phyloP scores from a whole-genome alignment of 179 eudicot genomes.

The Monotropa hypopitys region DNA sequence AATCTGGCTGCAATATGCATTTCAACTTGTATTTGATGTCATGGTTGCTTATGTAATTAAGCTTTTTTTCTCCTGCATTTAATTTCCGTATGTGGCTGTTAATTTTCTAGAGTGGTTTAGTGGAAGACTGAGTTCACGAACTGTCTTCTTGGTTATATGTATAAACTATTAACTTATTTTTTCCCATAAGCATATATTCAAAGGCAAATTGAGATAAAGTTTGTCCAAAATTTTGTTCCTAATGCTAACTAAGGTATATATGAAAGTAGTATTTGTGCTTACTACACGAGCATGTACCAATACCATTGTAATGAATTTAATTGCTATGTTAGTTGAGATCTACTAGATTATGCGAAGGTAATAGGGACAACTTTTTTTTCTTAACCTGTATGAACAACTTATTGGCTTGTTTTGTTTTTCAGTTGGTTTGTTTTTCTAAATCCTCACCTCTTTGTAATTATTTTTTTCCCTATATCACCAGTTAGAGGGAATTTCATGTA shows the following conservation, averaged over 20 bases:
- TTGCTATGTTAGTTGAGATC: background rate
- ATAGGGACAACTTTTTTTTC: background rate
- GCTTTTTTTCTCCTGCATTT: background rate
- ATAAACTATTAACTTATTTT: no score
- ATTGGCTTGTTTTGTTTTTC: background rate
- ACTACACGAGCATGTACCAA: background rate
- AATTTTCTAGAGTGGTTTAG: background rate
- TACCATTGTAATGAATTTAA: background rate
- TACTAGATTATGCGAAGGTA: background rate
- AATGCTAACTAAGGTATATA: background rate
- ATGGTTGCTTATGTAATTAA: background rate
- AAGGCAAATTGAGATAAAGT: no score
- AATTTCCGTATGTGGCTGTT: background rate
- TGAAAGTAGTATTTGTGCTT: background rate
- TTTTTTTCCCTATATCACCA: background rate
- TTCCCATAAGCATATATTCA: no score
- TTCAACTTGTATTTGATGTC: background rate
- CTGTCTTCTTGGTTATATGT: no score
- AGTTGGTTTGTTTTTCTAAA: background rate
- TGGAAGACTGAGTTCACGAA: no score
- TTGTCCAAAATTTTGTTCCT: no score
- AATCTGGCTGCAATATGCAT: background rate
- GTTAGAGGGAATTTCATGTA: background rate
- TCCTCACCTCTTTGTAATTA: background rate
- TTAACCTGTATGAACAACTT: background rate